These are phyloP conservation scores for Zancudomyces culisetae DNA, from an alignment of 371 early-diverging fungal genomes.

Conservation along the genomic window DNA sequence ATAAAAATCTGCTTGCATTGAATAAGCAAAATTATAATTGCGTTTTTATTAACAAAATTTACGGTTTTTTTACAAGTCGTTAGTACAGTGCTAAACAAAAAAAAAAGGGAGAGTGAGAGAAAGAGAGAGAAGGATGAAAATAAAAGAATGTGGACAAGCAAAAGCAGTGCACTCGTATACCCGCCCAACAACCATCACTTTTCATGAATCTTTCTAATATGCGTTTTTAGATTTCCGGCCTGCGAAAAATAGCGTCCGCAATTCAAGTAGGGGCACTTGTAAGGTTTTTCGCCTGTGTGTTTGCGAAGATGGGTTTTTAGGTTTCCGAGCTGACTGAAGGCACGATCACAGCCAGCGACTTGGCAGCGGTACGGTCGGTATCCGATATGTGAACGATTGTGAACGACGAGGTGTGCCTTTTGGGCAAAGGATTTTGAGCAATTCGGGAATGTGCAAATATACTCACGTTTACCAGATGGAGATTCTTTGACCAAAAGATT, in stretches of 20 bases:
- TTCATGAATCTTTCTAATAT: too few species aligned
- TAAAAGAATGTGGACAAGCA: background rate
- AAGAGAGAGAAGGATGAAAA: background rate
- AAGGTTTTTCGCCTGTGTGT: conserved; percentile 28
- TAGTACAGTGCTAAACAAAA: too few species aligned
- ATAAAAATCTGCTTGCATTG: too few species aligned
- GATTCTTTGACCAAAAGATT: too few species aligned
- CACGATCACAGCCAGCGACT: conserved; percentile 21
- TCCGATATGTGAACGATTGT: conserved; percentile 23
- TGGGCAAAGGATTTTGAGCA: conserved; percentile 25
- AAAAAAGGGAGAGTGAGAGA: background rate
- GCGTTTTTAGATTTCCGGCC: conserved; percentile 46
- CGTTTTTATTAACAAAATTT: too few species aligned
- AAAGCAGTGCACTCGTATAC: background rate
- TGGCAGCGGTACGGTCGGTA: conserved; percentile 21
- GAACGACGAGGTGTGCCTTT: conserved; percentile 24
- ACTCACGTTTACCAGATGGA: conserved; percentile 16
- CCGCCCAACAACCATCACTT: too few species aligned
- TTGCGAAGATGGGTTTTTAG: conserved; percentile 23
- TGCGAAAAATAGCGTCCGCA: conserved; percentile 62
- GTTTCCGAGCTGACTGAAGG: conserved; percentile 26
- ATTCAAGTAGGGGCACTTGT: conserved; percentile 11
- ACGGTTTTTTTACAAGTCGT: too few species aligned
- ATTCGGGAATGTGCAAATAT: conserved; percentile 17
- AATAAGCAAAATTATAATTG: too few species aligned